Conservation (phyloP, 805 yeast genomes). For the Metschnikowia santaceciliae region DNA sequence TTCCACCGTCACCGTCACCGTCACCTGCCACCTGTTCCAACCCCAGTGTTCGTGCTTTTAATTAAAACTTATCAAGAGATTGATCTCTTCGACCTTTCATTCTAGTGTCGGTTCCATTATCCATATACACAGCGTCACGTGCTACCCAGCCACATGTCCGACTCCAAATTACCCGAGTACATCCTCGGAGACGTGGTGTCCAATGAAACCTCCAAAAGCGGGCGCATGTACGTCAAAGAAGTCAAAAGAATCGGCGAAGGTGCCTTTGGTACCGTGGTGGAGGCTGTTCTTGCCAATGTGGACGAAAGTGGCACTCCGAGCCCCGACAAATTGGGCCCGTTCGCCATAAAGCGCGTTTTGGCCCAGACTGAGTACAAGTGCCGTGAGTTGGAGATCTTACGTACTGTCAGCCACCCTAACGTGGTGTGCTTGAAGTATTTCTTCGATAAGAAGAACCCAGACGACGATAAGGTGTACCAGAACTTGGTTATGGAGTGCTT, state of each 20-base stretch:
- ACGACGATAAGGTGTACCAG: conserved; percentile 66
- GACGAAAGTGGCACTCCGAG: conserved; percentile 18
- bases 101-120: no score
- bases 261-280: conserved; percentile 81
- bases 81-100: no score
- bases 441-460: conserved; percentile 62
- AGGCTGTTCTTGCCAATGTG: conserved; percentile 51
- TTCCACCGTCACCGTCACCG: background rate
- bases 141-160: conserved; percentile 2
- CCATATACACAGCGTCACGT: background rate
- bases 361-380: conserved; percentile 85
- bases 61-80: no score
- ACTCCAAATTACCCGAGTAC: conserved; percentile 27
- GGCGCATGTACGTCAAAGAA: conserved; percentile 67
- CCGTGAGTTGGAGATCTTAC: conserved; percentile 71
- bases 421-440: conserved; percentile 66
- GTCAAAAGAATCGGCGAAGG: conserved; percentile 79
- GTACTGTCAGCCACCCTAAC: conserved; percentile 77
- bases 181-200: conserved; percentile 49
- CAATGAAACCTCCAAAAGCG: conserved; percentile 48
- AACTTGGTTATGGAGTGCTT: conserved; percentile 84
- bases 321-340: conserved; percentile 66
- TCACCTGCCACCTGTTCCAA: background rate
- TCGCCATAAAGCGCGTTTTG: conserved; percentile 79
- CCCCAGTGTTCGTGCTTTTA: no score